Percentiles rank a stretch among this genome's conserved stretches.
Evolutionary conservation across 2,329 filamentous ascomycete species (phyloP).

Genomic region (Stachybotrys chlorohalonatus): DNA sequence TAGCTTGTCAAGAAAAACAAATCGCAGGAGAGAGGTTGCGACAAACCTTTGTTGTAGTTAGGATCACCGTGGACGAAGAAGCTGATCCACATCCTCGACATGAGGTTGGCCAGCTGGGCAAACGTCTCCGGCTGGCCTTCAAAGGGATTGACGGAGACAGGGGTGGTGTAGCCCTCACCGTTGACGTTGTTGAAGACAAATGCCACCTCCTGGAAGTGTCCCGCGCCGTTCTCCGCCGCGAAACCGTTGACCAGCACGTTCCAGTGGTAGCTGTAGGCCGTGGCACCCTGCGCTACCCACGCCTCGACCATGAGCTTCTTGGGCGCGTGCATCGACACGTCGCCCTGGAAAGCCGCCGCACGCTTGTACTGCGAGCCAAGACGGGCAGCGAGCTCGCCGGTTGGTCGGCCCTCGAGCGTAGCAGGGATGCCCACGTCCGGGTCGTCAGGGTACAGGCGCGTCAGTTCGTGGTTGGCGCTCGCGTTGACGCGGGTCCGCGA

Average conservation of each 20-base stretch:
- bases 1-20: background rate
- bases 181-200: constrained; percentile 40
- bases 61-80: constrained; percentile 38
- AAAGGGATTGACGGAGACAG: constrained; percentile 17
- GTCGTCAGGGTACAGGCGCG: constrained; percentile 37
- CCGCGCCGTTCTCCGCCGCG: constrained; percentile 7
- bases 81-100: constrained; percentile 37
- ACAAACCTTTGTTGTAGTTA: constrained; percentile 13
- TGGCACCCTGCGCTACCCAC: constrained; percentile 36
- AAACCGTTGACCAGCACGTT: constrained; percentile 19
- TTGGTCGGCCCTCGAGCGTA: constrained; percentile 20
- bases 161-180: constrained; percentile 22
- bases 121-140: constrained; percentile 23
- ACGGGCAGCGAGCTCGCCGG: constrained; percentile 4
- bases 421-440: constrained; percentile 36
- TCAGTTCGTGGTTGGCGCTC: constrained; percentile 21
- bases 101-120: constrained; percentile 27
- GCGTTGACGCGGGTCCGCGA: constrained; percentile 9
- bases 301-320: constrained; percentile 41
- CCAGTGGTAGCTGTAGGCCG: constrained; percentile 43
- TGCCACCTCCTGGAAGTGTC: constrained; percentile 13
- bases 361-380: constrained; percentile 40
- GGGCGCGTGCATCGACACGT: constrained; percentile 42
- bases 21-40: background rate
- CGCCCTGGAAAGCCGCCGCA: constrained; percentile 41